Evolutionary conservation across 129 eudicot genomes (phyloP).

Genomic region (Saussurea involucrata): DNA sequence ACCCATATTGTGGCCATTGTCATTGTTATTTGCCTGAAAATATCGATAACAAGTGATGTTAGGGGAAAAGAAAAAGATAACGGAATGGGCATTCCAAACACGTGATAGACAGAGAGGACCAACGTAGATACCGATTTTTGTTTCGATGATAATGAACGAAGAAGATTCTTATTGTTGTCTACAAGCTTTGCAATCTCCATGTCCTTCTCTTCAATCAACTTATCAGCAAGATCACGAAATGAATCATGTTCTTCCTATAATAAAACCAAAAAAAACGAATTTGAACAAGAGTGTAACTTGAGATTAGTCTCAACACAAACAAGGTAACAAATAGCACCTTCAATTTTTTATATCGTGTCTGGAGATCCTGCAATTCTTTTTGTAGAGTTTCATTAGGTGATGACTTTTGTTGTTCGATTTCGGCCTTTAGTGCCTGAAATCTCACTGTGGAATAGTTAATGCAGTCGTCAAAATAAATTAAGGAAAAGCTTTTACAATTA

Average conservation of each 20-base stretch:
- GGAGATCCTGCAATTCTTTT: conserved; percentile 70
- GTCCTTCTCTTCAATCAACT: conserved; percentile 93
- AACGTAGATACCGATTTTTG: conserved; percentile 43
- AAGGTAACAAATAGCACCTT: conserved; percentile 42
- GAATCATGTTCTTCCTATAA: conserved; percentile 89
- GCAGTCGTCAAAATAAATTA: not conserved
- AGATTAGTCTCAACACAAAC: conserved; percentile 2
- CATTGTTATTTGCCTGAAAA: conserved; percentile 52
- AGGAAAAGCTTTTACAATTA: not conserved
- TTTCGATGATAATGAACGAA: conserved; percentile 49
- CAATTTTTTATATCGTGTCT: conserved; percentile 54
- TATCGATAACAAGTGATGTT: not conserved
- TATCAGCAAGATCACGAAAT: conserved; percentile 98
- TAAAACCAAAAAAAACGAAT: conserved; percentile 19
- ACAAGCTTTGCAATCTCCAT: conserved; percentile 78
- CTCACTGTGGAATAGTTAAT: conserved; percentile 50
- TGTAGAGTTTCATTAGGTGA: conserved; percentile 47
- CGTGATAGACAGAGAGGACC: not conserved
- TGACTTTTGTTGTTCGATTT: conserved; percentile 46
- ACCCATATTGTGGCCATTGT: conserved; percentile 50
- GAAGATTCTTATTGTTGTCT: conserved; percentile 72
- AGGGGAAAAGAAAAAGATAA: not conserved
- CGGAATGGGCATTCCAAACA: not conserved
- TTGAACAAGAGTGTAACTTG: not conserved
- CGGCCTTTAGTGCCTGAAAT: conserved; percentile 62